Evolutionary conservation across 2,329 filamentous ascomycete species (phyloP), one percentile per base, ranked within the genome.

Genomic region (Coniochaeta pulveracea): DNA sequence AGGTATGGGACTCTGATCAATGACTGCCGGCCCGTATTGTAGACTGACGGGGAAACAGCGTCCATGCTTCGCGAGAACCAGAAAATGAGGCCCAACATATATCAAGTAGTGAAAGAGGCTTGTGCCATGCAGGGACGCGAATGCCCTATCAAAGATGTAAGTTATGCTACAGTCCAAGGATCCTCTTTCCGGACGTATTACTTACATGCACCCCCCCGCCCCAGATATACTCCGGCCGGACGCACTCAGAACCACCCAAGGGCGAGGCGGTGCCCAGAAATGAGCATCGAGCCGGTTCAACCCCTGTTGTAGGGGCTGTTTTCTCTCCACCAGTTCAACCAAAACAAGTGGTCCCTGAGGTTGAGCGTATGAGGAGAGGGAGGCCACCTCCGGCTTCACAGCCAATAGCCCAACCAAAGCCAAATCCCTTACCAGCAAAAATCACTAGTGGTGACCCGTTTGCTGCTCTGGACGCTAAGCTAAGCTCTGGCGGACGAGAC

Each of bases 331-430:
- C 80, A 3, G 61, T 75, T 17, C 74, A 81, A 36, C 72, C 81
- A 43, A 73, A 81, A 34, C 74, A 80, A 44, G 63, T 69, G 7
- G 77, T 96, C 35, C 91, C 91, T 7, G 85, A 95, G 16, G 85
- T 98, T 40, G 78, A 83, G 23, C 91, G 89, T 1, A 96, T 96
- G 91, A 75, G 91, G 39, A 73, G 91, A 58, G 91, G 91, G 4
- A 69, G 85, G 40, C 82, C 86, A 12, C 58, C 65, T 16, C 55
- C 54, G 5, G 49, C 61, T 11, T 53, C 58, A 7, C 58, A 60
- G 14, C 47, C 52, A 19, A 38, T 40, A 12, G 54, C 58, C 16
- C 62, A 63, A 36, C 50, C 57, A 24, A 77, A 74, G 48, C 72
- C 70, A 34, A 80, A 62, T 45, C 70, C 76, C 6, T 85, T 83